Conservation (phyloP, 2,329 filamentous ascomycete genomes). For the Akanthomyces uredinophilus region DNA sequence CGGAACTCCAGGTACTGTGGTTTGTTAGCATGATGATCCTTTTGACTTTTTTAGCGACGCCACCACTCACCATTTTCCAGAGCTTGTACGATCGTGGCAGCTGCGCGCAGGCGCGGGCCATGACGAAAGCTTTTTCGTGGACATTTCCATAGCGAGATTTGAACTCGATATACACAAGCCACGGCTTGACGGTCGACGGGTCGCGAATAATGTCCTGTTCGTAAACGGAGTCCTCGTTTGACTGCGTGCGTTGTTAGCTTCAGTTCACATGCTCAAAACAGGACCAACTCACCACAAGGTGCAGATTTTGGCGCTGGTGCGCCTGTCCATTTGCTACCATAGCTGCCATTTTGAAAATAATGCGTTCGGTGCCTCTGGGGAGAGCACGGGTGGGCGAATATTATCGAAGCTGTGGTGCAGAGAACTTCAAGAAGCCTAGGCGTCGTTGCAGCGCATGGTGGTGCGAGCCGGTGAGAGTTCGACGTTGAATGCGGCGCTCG, state of each 20-base stretch:
- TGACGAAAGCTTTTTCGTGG: slow-evolving; percentile 78
- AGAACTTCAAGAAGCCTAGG: neutral
- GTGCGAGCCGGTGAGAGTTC: neutral
- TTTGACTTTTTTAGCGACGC: neutral
- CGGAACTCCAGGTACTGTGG: slow-evolving; percentile 79
- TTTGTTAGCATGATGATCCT: neutral
- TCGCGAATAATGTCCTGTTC: slow-evolving; percentile 93
- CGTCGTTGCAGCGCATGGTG: slow-evolving; percentile 11
- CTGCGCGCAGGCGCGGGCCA: slow-evolving; percentile 86
- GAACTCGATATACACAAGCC: slow-evolving; percentile 89
- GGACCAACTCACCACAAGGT: slow-evolving; percentile 40
- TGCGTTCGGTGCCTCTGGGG: neutral
- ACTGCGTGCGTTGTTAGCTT: slow-evolving; percentile 38
- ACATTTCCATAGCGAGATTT: slow-evolving; percentile 81
- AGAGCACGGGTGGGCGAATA: neutral
- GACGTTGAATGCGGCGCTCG: neutral
- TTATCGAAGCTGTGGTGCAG: slow-evolving; percentile 1
- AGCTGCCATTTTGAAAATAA: slow-evolving; percentile 16
- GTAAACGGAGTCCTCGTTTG: slow-evolving; percentile 87
- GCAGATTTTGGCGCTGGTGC: slow-evolving; percentile 42
- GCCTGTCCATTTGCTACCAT: slow-evolving; percentile 25
- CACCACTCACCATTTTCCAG: slow-evolving; percentile 79
- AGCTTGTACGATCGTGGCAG: slow-evolving; percentile 95
- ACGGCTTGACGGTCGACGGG: slow-evolving; percentile 80
- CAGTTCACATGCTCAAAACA: neutral